Evolutionary conservation across 2,329 filamentous ascomycete species (phyloP).

Genomic region (Ophiostoma angusticollis): DNA sequence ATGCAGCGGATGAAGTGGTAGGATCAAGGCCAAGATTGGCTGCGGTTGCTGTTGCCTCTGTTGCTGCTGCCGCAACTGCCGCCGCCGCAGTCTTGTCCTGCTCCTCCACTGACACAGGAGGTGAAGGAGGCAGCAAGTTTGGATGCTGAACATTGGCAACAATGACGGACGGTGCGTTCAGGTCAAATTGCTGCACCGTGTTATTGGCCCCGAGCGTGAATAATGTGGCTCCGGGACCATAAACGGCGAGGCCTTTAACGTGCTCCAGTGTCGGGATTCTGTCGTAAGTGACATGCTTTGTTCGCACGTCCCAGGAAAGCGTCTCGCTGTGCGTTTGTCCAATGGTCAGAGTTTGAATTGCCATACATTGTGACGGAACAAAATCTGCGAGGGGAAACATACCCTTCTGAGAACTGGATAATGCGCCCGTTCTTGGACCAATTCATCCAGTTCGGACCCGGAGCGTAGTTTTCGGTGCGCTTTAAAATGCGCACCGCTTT

Average conservation of each 20-base stretch:
- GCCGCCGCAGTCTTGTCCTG: constrained; percentile 38
- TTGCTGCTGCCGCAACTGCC: constrained; percentile 6
- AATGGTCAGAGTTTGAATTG: constrained; percentile 1
- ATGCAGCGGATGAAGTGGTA: too few relatives aligned
- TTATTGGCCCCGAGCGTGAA: constrained; percentile 84
- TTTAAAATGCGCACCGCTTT: constrained; percentile 83
- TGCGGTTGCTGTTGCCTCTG: too few relatives aligned
- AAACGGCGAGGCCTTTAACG: constrained; percentile 71
- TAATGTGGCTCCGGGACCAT: constrained; percentile 78
- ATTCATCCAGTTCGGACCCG: constrained; percentile 85
- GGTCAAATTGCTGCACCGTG: constrained; percentile 88
- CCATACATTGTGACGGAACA: not conserved
- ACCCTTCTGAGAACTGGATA: constrained; percentile 85
- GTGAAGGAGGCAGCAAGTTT: constrained; percentile 63
- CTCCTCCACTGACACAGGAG: constrained; percentile 69
- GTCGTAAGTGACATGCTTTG: constrained; percentile 91
- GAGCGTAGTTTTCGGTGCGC: constrained; percentile 57
- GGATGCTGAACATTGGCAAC: constrained; percentile 81
- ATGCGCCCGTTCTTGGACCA: constrained; percentile 98
- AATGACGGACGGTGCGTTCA: constrained; percentile 69
- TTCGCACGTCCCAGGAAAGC: constrained; percentile 90
- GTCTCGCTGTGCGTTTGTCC: constrained; percentile 52
- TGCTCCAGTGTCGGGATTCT: constrained; percentile 73
- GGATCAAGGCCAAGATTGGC: too few relatives aligned
- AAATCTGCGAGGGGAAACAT: constrained; percentile 29